These are phyloP conservation scores for Beauveria medogensis DNA, from an alignment of 2,329 filamentous ascomycete genomes.

Conservation along the genomic window DNA sequence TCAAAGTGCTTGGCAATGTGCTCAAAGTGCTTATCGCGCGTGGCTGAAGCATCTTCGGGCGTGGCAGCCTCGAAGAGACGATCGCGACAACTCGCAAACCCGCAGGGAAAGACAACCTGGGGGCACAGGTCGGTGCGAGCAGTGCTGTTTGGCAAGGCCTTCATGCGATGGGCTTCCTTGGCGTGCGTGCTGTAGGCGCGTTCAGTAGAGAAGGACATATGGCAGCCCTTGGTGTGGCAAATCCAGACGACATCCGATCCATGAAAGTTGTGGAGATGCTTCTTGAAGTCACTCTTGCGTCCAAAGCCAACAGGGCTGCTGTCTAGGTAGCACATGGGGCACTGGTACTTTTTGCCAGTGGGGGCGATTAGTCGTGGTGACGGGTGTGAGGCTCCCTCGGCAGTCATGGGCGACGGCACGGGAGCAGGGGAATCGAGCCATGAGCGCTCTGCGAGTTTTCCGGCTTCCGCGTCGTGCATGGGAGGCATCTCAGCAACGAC, in stretches of 20 bases:
- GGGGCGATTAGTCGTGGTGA: conserved; percentile 29
- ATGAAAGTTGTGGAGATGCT: conserved; percentile 41
- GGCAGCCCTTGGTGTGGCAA: conserved; percentile 33
- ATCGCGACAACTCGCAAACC: conserved; percentile 34
- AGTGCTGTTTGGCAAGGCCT: conserved; percentile 31
- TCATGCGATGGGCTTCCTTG: conserved; percentile 35
- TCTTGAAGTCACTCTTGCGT: conserved; percentile 40
- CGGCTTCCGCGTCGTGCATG: conserved; percentile 27
- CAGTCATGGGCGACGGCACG: conserved; percentile 27
- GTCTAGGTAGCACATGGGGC: conserved; percentile 38
- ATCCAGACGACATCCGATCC: conserved; percentile 35
- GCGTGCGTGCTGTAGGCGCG: conserved; percentile 37
- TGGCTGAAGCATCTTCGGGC: conserved; percentile 27
- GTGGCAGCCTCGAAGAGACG: conserved; percentile 32
- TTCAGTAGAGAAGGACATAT: conserved; percentile 37
- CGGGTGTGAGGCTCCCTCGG: conserved; percentile 24
- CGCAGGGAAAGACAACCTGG: conserved; percentile 37
- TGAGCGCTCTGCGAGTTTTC: conserved; percentile 27
- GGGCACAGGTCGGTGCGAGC: conserved; percentile 34
- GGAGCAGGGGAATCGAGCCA: conserved; percentile 33
- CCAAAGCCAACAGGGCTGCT: conserved; percentile 38
- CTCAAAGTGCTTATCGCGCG: conserved; percentile 37
- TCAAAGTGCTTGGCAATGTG: conserved; percentile 40
- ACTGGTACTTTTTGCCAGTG: conserved; percentile 35
- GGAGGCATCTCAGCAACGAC: conserved; percentile 24